Conservation (phyloP, 768 basidiomycete species). For the Chalciporus sphaerocephalus region DNA sequence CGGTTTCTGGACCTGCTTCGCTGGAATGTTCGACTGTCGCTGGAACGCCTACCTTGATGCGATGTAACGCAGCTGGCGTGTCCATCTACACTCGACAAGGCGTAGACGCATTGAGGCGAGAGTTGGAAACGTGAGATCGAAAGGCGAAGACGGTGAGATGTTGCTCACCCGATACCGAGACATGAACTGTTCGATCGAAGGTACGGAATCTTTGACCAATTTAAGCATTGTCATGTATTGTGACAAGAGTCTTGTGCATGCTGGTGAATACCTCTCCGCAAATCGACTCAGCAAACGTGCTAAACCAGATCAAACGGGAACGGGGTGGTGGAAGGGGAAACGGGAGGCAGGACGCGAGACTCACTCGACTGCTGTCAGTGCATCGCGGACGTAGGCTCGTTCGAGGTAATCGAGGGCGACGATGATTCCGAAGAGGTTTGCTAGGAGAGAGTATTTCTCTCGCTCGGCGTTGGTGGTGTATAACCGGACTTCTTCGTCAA, state of each 20-base stretch:
- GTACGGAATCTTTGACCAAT: slow-evolving; percentile 86
- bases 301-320: background rate
- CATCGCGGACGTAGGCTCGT: slow-evolving; percentile 91
- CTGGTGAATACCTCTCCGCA: slow-evolving; percentile 85
- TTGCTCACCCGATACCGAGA: slow-evolving; percentile 67
- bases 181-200: slow-evolving; percentile 89
- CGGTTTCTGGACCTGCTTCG: slow-evolving; percentile 87
- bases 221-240: slow-evolving; percentile 98
- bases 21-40: slow-evolving; percentile 95
- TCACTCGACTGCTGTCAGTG: slow-evolving; percentile 86
- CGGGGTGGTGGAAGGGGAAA: background rate
- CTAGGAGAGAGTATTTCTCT: slow-evolving; percentile 81
- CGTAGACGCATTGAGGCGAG: too few relatives aligned
- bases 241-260: slow-evolving; percentile 88
- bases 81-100: slow-evolving; percentile 62
- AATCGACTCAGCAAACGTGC: slow-evolving; percentile 9
- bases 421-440: slow-evolving; percentile 89
- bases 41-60: slow-evolving; percentile 88
- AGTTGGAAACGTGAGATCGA: too few relatives aligned
- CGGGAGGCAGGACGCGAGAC: too few relatives aligned
- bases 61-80: slow-evolving; percentile 85
- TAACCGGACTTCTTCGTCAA: slow-evolving; percentile 90
- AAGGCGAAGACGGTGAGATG: background rate
- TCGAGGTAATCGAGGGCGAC: slow-evolving; percentile 93
- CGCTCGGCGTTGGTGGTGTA: slow-evolving; percentile 85